A percentile compares a stretch with the other conserved stretches of the same genome.
These are phyloP conservation scores for Solanum piurae DNA, from an alignment of 257 asterid species.

Conservation along the genomic window DNA sequence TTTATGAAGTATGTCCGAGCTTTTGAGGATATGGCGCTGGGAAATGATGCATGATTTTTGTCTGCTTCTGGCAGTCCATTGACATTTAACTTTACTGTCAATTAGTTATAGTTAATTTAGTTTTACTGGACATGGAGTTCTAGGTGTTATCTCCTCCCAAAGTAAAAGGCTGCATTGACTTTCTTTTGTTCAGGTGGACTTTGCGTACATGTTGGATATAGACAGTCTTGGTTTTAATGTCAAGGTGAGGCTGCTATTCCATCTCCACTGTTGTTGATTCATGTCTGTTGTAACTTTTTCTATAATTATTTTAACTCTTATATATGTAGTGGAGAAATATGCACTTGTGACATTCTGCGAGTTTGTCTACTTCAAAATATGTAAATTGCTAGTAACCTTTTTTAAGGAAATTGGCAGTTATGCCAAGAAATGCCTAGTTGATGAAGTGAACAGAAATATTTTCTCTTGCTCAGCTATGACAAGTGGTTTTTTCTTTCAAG, in stretches of 20 bases:
- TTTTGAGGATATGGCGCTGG: neutral
- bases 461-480: neutral
- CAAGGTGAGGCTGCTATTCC: slow-evolving; percentile 41
- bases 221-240: slow-evolving; percentile 93
- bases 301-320: neutral
- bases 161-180: neutral
- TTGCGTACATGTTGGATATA: slow-evolving; percentile 65
- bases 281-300: neutral
- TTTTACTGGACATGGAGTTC: neutral
- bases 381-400: neutral
- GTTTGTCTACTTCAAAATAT: neutral
- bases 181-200: slow-evolving; percentile 55
- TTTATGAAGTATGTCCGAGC: neutral
- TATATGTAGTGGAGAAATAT: neutral
- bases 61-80: neutral
- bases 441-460: neutral
- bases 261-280: neutral
- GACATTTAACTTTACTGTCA: neutral
- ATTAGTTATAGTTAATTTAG: neutral
- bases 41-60: neutral
- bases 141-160: neutral
- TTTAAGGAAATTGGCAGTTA: neutral
- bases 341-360: neutral
- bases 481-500: neutral
- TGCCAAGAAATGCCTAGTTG: neutral